Percentiles rank a stretch among this genome's conserved stretches.
These are phyloP conservation scores for Microbotryomycetes sp. DNA, from an alignment of 1,284 basidiomycete species.

Conservation along the genomic window DNA sequence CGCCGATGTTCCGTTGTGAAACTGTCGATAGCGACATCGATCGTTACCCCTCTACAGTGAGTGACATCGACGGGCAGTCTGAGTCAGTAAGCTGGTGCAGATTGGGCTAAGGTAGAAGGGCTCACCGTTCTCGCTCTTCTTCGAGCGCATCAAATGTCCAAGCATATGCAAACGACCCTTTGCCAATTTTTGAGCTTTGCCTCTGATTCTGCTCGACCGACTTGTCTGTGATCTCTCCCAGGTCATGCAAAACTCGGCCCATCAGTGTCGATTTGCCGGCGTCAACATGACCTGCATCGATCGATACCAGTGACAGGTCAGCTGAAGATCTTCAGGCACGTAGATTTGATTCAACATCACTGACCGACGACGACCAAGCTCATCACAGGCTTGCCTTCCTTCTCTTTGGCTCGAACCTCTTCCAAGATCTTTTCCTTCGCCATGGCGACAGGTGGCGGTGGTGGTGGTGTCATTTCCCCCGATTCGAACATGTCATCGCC, in stretches of 20 bases:
- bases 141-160: conserved; percentile 92
- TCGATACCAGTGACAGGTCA: not conserved
- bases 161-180: conserved; percentile 93
- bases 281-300: conserved; percentile 84
- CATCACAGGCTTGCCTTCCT: conserved; percentile 60
- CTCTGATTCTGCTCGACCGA: conserved; percentile 77
- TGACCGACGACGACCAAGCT: conserved; percentile 89
- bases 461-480: conserved; percentile 38
- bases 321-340: not conserved
- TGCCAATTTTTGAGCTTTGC: conserved; percentile 83
- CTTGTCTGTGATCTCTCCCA: conserved; percentile 81
- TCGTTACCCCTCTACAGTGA: conserved; percentile 76
- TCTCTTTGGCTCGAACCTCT: conserved; percentile 60
- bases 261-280: conserved; percentile 98
- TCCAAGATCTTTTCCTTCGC: conserved; percentile 78
- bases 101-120: conserved; percentile 7
- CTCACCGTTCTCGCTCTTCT: conserved; percentile 85
- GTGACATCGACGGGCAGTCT: too few species aligned
- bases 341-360: conserved; percentile 40
- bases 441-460: conserved; percentile 59
- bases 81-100: not conserved
- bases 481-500: conserved; percentile 9
- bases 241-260: conserved; percentile 86
- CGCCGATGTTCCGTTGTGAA: conserved; percentile 69
- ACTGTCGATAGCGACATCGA: conserved; percentile 87